Evolutionary conservation across 2,329 filamentous ascomycete genomes (phyloP), one percentile per base, ranked within the genome.

Genomic region (Fusarium sp.): DNA sequence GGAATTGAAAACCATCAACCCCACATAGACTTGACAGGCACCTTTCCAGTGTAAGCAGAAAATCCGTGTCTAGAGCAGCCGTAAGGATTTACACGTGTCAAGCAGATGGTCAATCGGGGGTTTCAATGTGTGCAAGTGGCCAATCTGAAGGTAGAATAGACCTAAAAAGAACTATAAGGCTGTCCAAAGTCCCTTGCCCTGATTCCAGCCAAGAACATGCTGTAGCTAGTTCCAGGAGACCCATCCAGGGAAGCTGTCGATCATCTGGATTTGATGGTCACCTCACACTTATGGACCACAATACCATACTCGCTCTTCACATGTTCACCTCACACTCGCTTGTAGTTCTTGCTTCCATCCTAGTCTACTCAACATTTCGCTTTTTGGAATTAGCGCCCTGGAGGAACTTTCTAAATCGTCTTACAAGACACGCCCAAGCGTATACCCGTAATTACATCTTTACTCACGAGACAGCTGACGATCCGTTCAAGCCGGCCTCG

Each of bases 171-270:
- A 25, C 23, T 51, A 53, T 37, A 50, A 38, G 35, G 48, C 41
- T 59, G 36, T 43, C 49, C 51, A 49, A 29, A 49, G 42, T 53
- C 37, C 44, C 44, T 36, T 54, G 42, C 53, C 46, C 33, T 39
- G 50, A 44, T 52, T 67, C 42, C 42, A 23, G 53, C 41, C 54
- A 57, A 38, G 49, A 57, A 63, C 58, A 10, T 29, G 11, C 27
- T 29, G 27, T 29, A 27, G 25, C 25, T 63, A 61, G 45, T 36
- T 51, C 47, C n/a, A 35, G 43, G 33, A 25, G 31, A 51, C 29
- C 27, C 27, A 27, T 13, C 32, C 31, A 51, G 14, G 21, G 21
- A 2, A 39, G 19, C 15, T n/a, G 37, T 44, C 37, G 47, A 44
- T 52, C 51, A 15, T 52, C 32, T 27, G 37, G 17, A n/a, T 39